Conservation (phyloP, 257 asterid species). For the Cinchona pubescens region DNA sequence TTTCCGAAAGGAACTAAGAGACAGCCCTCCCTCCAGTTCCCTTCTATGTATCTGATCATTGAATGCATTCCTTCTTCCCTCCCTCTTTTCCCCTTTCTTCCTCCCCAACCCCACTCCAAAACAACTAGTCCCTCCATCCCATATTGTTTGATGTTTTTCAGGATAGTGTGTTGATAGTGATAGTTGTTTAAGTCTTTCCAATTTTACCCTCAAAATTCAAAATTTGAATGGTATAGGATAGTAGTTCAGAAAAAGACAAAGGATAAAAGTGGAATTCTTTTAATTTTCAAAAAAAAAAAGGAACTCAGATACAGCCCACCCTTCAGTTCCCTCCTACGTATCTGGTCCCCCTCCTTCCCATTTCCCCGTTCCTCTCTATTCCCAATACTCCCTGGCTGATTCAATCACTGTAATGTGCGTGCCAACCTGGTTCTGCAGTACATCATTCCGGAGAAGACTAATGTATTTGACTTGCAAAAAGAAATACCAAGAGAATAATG, state of each 20-base stretch:
- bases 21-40: not conserved
- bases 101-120: too few relatives aligned
- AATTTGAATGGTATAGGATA: too few relatives aligned
- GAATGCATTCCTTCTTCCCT: not conserved
- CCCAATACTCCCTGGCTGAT: not conserved
- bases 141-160: too few relatives aligned
- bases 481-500: not conserved
- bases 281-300: too few relatives aligned
- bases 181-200: too few relatives aligned
- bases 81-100: not conserved
- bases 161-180: too few relatives aligned
- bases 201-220: too few relatives aligned
- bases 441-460: not conserved
- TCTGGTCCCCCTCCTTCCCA: not conserved
- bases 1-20: too few relatives aligned
- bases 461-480: not conserved
- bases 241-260: too few relatives aligned
- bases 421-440: not conserved
- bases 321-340: not conserved
- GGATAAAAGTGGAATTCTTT: too few relatives aligned
- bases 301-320: not conserved
- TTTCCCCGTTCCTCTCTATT: not conserved
- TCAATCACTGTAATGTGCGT: not conserved
- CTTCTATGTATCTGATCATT: not conserved
- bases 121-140: too few relatives aligned